phyloP scores from a whole-genome alignment of 345 rosid genomes.

The Aurinia saxatilis region DNA sequence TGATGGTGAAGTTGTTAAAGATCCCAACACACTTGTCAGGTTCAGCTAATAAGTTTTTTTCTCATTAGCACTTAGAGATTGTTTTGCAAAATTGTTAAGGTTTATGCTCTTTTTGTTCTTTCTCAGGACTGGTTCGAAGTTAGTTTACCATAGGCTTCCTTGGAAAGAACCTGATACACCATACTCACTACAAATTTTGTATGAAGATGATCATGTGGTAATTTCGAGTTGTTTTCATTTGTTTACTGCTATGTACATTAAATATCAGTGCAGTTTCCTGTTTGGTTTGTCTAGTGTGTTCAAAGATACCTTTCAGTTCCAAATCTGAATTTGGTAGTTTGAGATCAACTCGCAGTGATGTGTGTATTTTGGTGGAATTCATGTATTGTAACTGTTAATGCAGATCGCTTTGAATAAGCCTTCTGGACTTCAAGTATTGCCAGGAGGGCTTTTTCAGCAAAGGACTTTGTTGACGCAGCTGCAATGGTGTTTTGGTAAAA shows the following conservation, averaged over 20 bases:
- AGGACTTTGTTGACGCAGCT: slow-evolving; percentile 74
- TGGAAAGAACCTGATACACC: slow-evolving; percentile 87
- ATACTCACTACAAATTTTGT: slow-evolving; percentile 41
- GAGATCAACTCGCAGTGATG: neutral
- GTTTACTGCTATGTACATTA: neutral
- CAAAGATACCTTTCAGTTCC: too few species aligned
- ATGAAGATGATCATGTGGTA: slow-evolving; percentile 79
- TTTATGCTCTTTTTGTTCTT: slow-evolving; percentile 4
- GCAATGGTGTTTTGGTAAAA: slow-evolving; percentile 47
- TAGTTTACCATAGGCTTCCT: slow-evolving; percentile 75
- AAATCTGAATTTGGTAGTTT: neutral
- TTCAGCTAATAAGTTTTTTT: slow-evolving; percentile 4
- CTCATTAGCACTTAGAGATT: neutral
- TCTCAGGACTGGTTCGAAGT: slow-evolving; percentile 49
- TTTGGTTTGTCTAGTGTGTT: too few species aligned
- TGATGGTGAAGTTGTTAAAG: slow-evolving; percentile 50
- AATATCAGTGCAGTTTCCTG: neutral
- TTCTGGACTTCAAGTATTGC: slow-evolving; percentile 85
- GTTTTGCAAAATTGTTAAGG: too few species aligned
- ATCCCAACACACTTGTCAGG: slow-evolving; percentile 53
- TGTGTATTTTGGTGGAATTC: neutral
- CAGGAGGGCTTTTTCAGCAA: slow-evolving; percentile 94
- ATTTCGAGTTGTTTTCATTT: neutral
- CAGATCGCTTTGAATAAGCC: slow-evolving; percentile 92
- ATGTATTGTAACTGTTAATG: slow-evolving; percentile 12